A percentile compares a stretch with the other conserved stretches of the same genome.
phyloP scores from a whole-genome alignment of 345 rosid species.

The Luvunga scandens region DNA sequence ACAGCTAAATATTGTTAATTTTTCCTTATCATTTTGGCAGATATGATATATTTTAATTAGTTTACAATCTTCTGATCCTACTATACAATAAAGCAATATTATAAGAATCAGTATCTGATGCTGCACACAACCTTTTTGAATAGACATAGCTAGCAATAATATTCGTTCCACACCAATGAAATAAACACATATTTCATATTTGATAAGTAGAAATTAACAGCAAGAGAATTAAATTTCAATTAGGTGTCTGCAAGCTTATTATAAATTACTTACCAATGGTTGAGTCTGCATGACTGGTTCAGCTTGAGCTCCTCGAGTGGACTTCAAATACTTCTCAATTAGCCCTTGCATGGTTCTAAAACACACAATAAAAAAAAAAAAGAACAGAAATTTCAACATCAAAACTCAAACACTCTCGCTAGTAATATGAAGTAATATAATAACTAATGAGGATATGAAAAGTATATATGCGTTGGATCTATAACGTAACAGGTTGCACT shows the following conservation, averaged over 20 bases:
- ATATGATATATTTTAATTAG: background rate
- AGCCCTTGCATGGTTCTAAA: conserved; percentile 56
- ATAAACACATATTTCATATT: background rate
- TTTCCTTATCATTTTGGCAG: background rate
- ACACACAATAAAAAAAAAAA: background rate
- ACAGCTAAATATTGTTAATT: background rate
- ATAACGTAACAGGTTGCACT: background rate
- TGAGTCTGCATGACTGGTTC: conserved; percentile 22
- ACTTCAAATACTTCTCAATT: conserved; percentile 57
- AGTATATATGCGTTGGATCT: background rate
- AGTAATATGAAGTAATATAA: background rate
- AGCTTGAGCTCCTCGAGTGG: conserved; percentile 35
- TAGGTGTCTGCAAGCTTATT: background rate
- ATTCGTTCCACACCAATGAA: background rate
- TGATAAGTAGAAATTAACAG: background rate
- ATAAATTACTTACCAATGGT: conserved; percentile 28
- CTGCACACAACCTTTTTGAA: background rate
- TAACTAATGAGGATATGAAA: background rate
- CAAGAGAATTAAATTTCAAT: background rate
- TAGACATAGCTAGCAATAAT: background rate
- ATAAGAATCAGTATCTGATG: background rate
- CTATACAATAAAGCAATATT: background rate
- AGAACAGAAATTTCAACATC: background rate
- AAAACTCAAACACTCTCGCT: background rate
- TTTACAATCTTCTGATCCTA: background rate